phyloP scores from a whole-genome alignment of 306 rosid genomes.

The Sindora glabra region DNA sequence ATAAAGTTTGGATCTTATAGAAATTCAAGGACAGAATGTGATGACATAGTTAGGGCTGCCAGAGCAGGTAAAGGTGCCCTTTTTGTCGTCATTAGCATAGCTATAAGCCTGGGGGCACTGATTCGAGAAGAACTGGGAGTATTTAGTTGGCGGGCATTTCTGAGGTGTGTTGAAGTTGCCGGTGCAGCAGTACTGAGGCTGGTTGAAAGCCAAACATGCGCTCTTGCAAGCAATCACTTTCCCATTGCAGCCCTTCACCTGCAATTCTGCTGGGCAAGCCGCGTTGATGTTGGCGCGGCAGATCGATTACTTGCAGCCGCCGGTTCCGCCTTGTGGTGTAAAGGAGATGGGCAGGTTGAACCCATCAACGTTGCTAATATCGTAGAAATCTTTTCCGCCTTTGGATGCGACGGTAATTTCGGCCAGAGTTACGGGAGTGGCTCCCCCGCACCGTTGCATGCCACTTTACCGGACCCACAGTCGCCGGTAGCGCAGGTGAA shows the following conservation, averaged over 20 bases:
- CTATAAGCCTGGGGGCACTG: slow-evolving; percentile 67
- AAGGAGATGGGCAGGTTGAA: slow-evolving; percentile 52
- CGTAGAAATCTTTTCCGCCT: slow-evolving; percentile 58
- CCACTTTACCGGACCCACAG: slow-evolving; percentile 43
- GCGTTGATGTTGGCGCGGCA: too few relatives aligned
- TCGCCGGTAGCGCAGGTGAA: slow-evolving; percentile 56
- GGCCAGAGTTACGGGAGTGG: slow-evolving; percentile 35
- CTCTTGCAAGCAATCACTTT: slow-evolving; percentile 55
- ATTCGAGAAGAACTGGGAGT: slow-evolving; percentile 30
- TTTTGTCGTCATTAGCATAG: slow-evolving; percentile 53
- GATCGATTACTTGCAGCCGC: slow-evolving; percentile 14
- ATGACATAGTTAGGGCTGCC: too few relatives aligned
- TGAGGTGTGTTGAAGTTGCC: neutral
- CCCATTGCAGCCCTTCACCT: slow-evolving; percentile 24
- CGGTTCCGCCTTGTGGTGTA: slow-evolving; percentile 34
- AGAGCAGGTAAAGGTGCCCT: too few relatives aligned
- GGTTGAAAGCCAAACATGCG: slow-evolving; percentile 41
- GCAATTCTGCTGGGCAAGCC: too few relatives aligned
- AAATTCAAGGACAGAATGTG: too few relatives aligned
- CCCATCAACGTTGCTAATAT: slow-evolving; percentile 60
- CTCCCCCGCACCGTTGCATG: slow-evolving; percentile 53
- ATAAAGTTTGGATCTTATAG: too few relatives aligned
- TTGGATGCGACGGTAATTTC: slow-evolving; percentile 33
- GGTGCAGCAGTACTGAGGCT: slow-evolving; percentile 46
- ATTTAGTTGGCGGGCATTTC: slow-evolving; percentile 37